A percentile compares a stretch with the other conserved stretches of the same genome.
phyloP scores from a whole-genome alignment of 2,329 filamentous ascomycete genomes.

The Ophiostoma sp. region DNA sequence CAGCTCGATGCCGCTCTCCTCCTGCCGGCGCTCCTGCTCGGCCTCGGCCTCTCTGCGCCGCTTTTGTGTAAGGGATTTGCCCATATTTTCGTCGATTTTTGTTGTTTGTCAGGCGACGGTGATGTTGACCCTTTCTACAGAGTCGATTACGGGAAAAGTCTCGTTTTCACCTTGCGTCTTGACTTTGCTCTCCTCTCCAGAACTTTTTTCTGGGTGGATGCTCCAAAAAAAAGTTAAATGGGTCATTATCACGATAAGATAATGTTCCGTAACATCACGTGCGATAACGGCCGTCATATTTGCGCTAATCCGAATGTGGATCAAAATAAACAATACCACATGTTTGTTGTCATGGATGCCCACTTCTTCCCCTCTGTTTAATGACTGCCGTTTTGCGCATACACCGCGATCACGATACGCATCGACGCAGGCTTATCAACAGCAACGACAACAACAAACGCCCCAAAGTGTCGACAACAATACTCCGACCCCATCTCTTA shows the following conservation, averaged over 20 bases:
- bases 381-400: not conserved
- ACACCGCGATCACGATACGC: not conserved
- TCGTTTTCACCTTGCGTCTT: slow-evolving; percentile 10
- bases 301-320: slow-evolving; percentile 26
- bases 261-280: slow-evolving; percentile 21
- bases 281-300: not conserved
- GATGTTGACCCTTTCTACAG: not conserved
- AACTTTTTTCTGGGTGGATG: slow-evolving; percentile 21
- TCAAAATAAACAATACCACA: slow-evolving; percentile 26
- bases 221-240: slow-evolving; percentile 22
- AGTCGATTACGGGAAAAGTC: not conserved
- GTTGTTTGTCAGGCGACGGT: not conserved
- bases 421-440: not conserved
- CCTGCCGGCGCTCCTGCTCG: slow-evolving; percentile 30
- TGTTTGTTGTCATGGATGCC: slow-evolving; percentile 23
- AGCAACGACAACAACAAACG: slow-evolving; percentile 4
- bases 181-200: slow-evolving; percentile 18
- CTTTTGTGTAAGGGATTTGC: slow-evolving; percentile 33
- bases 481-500: not conserved
- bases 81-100: slow-evolving; percentile 25
- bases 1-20: slow-evolving; percentile 21
- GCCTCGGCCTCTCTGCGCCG: slow-evolving; percentile 36
- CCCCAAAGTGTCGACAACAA: not conserved
- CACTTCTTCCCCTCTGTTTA: slow-evolving; percentile 18
- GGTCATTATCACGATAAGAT: slow-evolving; percentile 22